Conservation (phyloP, 148 eudicot species). For the Fagopyrum tataricum region DNA sequence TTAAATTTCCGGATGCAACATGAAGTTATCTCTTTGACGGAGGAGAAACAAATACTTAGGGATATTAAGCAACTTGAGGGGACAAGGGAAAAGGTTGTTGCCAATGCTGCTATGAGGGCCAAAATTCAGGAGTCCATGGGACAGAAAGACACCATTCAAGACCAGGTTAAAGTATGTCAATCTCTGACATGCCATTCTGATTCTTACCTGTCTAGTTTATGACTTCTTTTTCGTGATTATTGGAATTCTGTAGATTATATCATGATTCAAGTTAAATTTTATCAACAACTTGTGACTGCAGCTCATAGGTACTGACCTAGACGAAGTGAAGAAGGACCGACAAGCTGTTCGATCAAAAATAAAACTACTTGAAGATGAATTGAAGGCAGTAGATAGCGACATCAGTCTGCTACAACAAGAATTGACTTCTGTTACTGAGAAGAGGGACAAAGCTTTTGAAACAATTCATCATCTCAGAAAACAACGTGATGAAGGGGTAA, state of each 20-base stretch:
- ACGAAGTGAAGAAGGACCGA: slow-evolving; percentile 68
- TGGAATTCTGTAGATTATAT: background rate
- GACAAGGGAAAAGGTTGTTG: slow-evolving; percentile 66
- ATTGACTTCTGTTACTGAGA: slow-evolving; percentile 23
- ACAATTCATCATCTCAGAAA: slow-evolving; percentile 30
- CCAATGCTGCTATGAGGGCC: slow-evolving; percentile 62
- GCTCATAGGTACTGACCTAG: slow-evolving; percentile 66
- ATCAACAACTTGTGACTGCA: slow-evolving; percentile 15
- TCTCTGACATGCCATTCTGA: background rate
- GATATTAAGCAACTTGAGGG: slow-evolving; percentile 71
- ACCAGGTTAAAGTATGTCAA: slow-evolving; percentile 77
- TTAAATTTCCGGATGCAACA: slow-evolving; percentile 70
- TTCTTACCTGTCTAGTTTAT: background rate
- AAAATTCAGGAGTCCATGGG: slow-evolving; percentile 76
- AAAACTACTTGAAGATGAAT: slow-evolving; percentile 38
- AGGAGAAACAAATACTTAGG: slow-evolving; percentile 73
- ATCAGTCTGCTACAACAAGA: slow-evolving; percentile 35
- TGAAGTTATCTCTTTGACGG: slow-evolving; percentile 60
- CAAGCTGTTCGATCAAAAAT: slow-evolving; percentile 35
- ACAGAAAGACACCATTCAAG: slow-evolving; percentile 62
- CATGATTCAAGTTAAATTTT: background rate
- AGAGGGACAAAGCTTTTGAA: slow-evolving; percentile 30
- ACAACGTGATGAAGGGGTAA: slow-evolving; percentile 42
- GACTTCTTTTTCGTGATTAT: background rate
- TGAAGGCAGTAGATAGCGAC: slow-evolving; percentile 29